These are phyloP conservation scores for Colletotrichum euphorbiae DNA, from an alignment of 2,329 filamentous ascomycete species.

Conservation along the genomic window DNA sequence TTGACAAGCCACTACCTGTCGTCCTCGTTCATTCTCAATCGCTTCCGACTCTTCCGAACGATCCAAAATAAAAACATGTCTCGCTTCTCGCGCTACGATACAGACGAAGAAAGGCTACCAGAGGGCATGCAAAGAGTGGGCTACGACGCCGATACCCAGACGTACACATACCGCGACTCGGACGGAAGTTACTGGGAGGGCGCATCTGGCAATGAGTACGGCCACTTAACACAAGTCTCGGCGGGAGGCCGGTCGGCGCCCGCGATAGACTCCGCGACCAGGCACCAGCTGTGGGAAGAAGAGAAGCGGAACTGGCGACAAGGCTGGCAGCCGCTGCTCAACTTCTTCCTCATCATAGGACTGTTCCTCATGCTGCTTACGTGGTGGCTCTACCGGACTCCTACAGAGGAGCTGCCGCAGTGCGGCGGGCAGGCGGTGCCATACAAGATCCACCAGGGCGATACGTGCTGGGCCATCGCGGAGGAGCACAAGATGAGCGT, in stretches of 20 bases:
- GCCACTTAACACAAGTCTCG: conserved; percentile 56
- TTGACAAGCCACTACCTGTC: too few species aligned
- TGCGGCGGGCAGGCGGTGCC: conserved; percentile 37
- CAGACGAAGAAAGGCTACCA: conserved; percentile 65
- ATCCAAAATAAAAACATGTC: conserved; percentile 52
- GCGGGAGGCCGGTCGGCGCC: conserved; percentile 46
- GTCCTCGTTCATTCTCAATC: background rate
- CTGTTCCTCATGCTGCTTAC: conserved; percentile 62
- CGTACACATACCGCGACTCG: conserved; percentile 63
- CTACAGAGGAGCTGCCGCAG: conserved; percentile 38
- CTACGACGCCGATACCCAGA: conserved; percentile 67
- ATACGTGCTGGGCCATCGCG: conserved; percentile 67
- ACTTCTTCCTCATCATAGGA: conserved; percentile 67
- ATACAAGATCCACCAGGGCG: conserved; percentile 57
- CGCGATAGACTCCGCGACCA: conserved; percentile 46
- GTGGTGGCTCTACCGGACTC: conserved; percentile 57
- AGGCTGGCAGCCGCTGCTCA: conserved; percentile 66
- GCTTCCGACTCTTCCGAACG: background rate
- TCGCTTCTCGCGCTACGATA: conserved; percentile 56
- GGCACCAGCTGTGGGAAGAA: conserved; percentile 22
- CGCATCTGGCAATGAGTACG: conserved; percentile 62
- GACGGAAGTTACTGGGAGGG: conserved; percentile 64
- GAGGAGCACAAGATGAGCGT: conserved; percentile 56
- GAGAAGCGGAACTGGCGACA: conserved; percentile 60
- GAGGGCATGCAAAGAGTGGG: conserved; percentile 65